Evolutionary conservation across 495 filamentous ascomycete species (phyloP), one percentile per base, ranked within the genome.

Genomic region (Penicillium samsonianum): DNA sequence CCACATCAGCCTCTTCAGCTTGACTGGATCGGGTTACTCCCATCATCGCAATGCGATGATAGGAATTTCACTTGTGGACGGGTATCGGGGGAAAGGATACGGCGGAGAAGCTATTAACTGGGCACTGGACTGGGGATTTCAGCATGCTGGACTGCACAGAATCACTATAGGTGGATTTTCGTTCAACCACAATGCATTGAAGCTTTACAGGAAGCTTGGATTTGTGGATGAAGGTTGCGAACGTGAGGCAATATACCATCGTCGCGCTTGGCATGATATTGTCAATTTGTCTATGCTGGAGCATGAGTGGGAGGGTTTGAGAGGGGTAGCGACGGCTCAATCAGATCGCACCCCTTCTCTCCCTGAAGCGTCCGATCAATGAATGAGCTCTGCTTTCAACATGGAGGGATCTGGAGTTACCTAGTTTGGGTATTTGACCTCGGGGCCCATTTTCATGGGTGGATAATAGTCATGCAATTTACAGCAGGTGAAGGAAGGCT

Each of bases 101-200:
- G 82, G 80, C 1, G 61, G 60, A 14, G 82, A 85, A 62, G 80
- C 79, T 0, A 78, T 82, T 22, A 66, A 69, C 45, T 84, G 81
- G 81, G 68, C 53, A 10, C 41, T 83, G 50, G 70, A 78, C 31
- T 83, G 76, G 70, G 78, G 66, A 2, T 83, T 84, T 56, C 51
- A 62, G 44, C 62, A 68, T 30, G 73, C 69, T 0, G 78, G 77
- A 3, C 28, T 82, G 68, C 81, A 83, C 63, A 62, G 77, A 30
- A 65, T 64, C 8, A 9, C n/a, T 4, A 16, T 65, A 8, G 47
- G 55, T 19, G 65, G 64, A 0, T 78, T 80, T 51, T 68, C 60
- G 47, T 81, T 68, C 50, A 83, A 83, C 60, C 51, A 62, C 20
- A 67, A 67, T 16, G 82, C 78, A 1, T 44, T 71, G 51, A 62